These are phyloP conservation scores for Physcomitrium patens DNA, from an alignment of 225 moss, liverwort and hornwort species.

Conservation along the genomic window DNA sequence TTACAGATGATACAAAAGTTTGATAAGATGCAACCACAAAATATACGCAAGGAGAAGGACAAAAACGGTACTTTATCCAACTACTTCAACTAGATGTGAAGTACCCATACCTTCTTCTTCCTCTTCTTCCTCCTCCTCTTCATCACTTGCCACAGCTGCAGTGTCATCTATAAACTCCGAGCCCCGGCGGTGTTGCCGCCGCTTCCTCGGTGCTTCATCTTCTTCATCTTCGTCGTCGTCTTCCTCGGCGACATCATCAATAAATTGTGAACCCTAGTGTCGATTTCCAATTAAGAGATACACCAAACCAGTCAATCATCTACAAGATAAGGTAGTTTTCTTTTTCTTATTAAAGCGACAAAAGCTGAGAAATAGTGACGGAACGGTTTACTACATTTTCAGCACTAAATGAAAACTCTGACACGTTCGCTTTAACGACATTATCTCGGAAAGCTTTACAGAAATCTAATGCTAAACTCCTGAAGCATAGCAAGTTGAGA, in stretches of 20 bases:
- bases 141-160: slow-evolving; percentile 92
- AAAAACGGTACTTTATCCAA: background rate
- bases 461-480: slow-evolving; percentile 5
- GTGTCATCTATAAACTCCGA: slow-evolving; percentile 85
- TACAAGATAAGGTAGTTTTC: background rate
- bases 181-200: slow-evolving; percentile 78
- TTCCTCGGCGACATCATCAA: slow-evolving; percentile 93
- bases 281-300: slow-evolving; percentile 17
- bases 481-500: slow-evolving; percentile 2
- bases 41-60: slow-evolving; percentile 16
- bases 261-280: slow-evolving; percentile 74
- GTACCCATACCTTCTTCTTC: slow-evolving; percentile 72
- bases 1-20: no score
- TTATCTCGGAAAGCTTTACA: background rate
- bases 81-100: slow-evolving; percentile 14
- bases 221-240: slow-evolving; percentile 95
- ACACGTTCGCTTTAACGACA: background rate
- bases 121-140: slow-evolving; percentile 93
- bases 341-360: no score
- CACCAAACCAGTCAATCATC: background rate
- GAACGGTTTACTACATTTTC: no score
- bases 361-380: background rate
- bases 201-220: slow-evolving; percentile 80
- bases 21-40: slow-evolving; percentile 26
- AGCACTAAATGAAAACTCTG: no score